phyloP scores from a whole-genome alignment of 176 grass and related monocot genomes.

The Miscanthus lutarioriparius region DNA sequence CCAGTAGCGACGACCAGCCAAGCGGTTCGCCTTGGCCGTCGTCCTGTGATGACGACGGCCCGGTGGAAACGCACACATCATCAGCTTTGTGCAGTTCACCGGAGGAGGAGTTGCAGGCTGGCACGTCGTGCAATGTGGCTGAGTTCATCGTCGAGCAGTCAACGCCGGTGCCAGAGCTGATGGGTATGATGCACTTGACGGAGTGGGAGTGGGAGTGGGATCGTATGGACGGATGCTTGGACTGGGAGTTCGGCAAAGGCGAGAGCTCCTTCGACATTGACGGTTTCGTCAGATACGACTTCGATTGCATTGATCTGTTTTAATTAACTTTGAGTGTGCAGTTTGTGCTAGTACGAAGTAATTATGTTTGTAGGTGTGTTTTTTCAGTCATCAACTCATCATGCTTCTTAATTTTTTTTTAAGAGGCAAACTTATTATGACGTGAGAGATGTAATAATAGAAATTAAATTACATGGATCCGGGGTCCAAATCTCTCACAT shows the following conservation, averaged over 20 bases:
- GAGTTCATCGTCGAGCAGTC: background rate
- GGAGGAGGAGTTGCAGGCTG: background rate
- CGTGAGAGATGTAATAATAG: too few species aligned
- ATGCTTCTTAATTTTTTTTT: too few species aligned
- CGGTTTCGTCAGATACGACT: background rate
- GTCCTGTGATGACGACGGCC: background rate
- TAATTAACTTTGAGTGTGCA: background rate
- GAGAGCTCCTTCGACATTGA: background rate
- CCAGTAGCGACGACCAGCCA: background rate
- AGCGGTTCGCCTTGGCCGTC: background rate
- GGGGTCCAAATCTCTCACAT: too few species aligned
- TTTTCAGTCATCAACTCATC: too few species aligned
- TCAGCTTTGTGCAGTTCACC: background rate
- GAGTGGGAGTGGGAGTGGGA: constrained; percentile 7
- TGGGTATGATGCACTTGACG: background rate
- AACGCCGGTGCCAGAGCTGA: background rate
- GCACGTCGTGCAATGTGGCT: background rate
- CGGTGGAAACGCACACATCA: background rate
- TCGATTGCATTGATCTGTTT: background rate
- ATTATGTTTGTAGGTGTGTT: too few species aligned
- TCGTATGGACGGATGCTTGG: background rate
- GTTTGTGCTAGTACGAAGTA: too few species aligned
- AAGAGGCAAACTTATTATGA: too few species aligned
- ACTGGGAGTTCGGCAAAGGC: background rate
- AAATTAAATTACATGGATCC: too few species aligned